Conservation (phyloP, 2,329 filamentous ascomycete species). For the Epichloe uncinata region DNA sequence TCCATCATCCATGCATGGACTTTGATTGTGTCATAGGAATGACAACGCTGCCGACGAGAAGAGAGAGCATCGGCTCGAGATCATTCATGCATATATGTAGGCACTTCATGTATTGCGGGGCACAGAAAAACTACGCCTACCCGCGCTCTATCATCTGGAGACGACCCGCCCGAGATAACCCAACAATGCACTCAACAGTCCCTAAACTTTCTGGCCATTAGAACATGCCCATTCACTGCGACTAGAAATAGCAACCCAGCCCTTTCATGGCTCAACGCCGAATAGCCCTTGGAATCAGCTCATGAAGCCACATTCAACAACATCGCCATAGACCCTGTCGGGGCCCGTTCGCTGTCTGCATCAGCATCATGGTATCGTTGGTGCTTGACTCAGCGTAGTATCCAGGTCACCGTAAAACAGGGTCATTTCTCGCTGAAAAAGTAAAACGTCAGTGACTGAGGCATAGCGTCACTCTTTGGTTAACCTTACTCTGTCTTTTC, state of each 20-base stretch:
- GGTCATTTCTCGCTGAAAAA: constrained; percentile 44
- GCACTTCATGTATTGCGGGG: background rate
- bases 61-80: background rate
- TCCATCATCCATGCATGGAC: no score
- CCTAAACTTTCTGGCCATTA: constrained; percentile 14
- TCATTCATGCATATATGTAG: background rate
- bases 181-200: constrained; percentile 15
- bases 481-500: constrained; percentile 49
- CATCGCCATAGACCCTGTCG: constrained; percentile 4
- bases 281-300: constrained; percentile 10
- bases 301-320: constrained; percentile 8
- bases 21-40: no score
- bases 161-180: constrained; percentile 10
- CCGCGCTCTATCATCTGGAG: constrained; percentile 6
- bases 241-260: constrained; percentile 15
- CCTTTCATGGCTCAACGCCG: constrained; percentile 20
- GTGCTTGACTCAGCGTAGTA: constrained; percentile 26
- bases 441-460: constrained; percentile 3
- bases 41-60: background rate
- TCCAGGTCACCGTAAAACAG: constrained; percentile 50
- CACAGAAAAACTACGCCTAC: constrained; percentile 2
- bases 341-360: background rate
- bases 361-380: constrained; percentile 14
- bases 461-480: constrained; percentile 13
- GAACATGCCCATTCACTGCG: constrained; percentile 17